These are phyloP conservation scores for Paramyrothecium sp. DNA, from an alignment of 2,329 filamentous ascomycete genomes.

Conservation along the genomic window DNA sequence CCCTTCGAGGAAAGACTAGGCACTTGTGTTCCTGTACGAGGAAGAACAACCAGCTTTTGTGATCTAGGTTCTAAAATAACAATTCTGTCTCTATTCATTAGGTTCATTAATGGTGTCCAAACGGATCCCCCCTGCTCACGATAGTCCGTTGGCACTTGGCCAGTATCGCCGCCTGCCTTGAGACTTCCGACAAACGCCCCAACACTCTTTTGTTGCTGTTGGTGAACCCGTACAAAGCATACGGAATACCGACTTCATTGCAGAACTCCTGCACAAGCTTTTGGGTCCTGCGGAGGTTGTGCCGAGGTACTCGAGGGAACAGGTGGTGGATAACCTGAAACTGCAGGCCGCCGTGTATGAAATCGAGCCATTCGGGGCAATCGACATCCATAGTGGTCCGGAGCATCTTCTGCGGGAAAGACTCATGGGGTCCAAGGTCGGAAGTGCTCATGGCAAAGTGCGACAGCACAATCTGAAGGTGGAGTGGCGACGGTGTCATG, in stretches of 20 bases:
- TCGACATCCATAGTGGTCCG: slow-evolving; percentile 93
- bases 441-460: slow-evolving; percentile 94
- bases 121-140: slow-evolving; percentile 24
- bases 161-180: slow-evolving; percentile 74
- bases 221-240: slow-evolving; percentile 81
- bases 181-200: slow-evolving; percentile 72
- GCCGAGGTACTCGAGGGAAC: slow-evolving; percentile 78
- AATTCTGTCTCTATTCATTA: neutral
- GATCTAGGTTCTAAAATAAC: too few species aligned
- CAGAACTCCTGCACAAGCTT: slow-evolving; percentile 79
- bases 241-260: slow-evolving; percentile 77
- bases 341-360: slow-evolving; percentile 83
- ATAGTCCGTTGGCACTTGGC: slow-evolving; percentile 68
- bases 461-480: slow-evolving; percentile 87
- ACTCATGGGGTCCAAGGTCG: slow-evolving; percentile 79
- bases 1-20: too few species aligned
- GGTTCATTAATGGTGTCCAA: slow-evolving; percentile 10
- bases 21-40: too few species aligned
- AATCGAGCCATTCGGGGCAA: slow-evolving; percentile 84
- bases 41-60: too few species aligned
- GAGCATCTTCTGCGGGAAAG: slow-evolving; percentile 86
- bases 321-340: slow-evolving; percentile 89
- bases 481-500: slow-evolving; percentile 75
- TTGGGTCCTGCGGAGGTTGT: slow-evolving; percentile 77
- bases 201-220: slow-evolving; percentile 82